Evolutionary conservation across 2,329 filamentous ascomycete genomes (phyloP).

Genomic region (Botrytis elliptica): DNA sequence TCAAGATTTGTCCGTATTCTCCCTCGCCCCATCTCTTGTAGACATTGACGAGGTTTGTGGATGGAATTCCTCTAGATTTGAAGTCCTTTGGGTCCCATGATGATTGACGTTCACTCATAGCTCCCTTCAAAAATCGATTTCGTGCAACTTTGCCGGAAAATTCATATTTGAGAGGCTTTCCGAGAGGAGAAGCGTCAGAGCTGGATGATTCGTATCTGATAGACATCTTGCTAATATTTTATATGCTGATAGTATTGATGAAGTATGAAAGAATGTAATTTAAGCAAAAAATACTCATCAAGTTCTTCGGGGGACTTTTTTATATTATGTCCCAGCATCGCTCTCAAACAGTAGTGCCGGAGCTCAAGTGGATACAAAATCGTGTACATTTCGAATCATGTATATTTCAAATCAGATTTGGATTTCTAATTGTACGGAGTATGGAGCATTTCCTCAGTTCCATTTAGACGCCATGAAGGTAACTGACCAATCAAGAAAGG

Average conservation of each 20-base stretch:
- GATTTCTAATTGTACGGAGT: not conserved
- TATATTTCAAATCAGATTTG: not conserved
- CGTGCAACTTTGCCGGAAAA: constrained; percentile 56
- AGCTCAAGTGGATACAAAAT: not conserved
- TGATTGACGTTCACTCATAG: constrained; percentile 65
- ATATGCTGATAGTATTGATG: not conserved
- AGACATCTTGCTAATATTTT: constrained; percentile 27
- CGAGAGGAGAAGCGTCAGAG: constrained; percentile 42
- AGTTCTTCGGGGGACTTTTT: not conserved
- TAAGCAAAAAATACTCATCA: not conserved
- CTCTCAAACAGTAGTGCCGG: not conserved
- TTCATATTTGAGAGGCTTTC: constrained; percentile 48
- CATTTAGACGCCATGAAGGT: not conserved
- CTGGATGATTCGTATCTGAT: constrained; percentile 32
- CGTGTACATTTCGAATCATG: not conserved
- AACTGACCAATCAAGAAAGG: not conserved
- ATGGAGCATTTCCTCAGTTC: not conserved
- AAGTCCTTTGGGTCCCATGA: constrained; percentile 56
- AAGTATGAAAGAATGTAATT: not conserved
- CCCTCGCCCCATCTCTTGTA: constrained; percentile 63
- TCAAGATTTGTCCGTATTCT: constrained; percentile 54
- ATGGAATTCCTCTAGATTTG: constrained; percentile 53
- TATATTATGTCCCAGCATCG: not conserved
- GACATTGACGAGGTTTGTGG: constrained; percentile 52
- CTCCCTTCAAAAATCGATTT: constrained; percentile 66